A percentile compares a stretch with the other conserved stretches of the same genome.
phyloP scores from a whole-genome alignment of 2,329 filamentous ascomycete genomes.

The Talaromyces albobiverticillius region DNA sequence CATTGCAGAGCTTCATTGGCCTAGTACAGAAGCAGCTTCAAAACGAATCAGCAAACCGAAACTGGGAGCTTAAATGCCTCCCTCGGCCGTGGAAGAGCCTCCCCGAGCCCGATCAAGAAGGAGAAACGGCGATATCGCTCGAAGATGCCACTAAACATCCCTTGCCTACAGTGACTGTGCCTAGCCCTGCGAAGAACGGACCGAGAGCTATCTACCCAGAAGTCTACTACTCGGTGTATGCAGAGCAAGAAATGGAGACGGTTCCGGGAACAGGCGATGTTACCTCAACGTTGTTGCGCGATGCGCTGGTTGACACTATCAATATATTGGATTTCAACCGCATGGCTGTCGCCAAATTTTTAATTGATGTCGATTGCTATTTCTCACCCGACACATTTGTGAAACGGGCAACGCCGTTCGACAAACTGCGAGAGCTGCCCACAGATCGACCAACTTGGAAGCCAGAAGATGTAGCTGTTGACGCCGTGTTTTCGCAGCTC shows the following conservation, averaged over 20 bases:
- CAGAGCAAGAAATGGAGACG: constrained; percentile 80
- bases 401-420: constrained; percentile 88
- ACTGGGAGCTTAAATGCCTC: constrained; percentile 70
- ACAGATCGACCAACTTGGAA: constrained; percentile 82
- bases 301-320: constrained; percentile 86
- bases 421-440: constrained; percentile 68
- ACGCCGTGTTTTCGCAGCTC: constrained; percentile 93
- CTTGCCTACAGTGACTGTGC: constrained; percentile 73
- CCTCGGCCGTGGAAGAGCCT: constrained; percentile 53
- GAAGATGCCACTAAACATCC: constrained; percentile 65
- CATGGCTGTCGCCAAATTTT: constrained; percentile 76
- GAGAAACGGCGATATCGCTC: constrained; percentile 51
- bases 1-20: constrained; percentile 70
- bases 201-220: constrained; percentile 81
- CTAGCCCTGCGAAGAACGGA: constrained; percentile 71
- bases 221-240: constrained; percentile 89
- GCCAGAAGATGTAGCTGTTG: constrained; percentile 94
- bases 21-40: constrained; percentile 84
- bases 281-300: constrained; percentile 77
- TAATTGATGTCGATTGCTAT: constrained; percentile 94
- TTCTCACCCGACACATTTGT: constrained; percentile 88
- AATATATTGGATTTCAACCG: constrained; percentile 93
- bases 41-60: constrained; percentile 62
- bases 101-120: constrained; percentile 24
- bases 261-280: constrained; percentile 76